These are phyloP conservation scores for Pecoramyces ruminantium DNA, from an alignment of 192 early-diverging fungal species.

Conservation along the genomic window DNA sequence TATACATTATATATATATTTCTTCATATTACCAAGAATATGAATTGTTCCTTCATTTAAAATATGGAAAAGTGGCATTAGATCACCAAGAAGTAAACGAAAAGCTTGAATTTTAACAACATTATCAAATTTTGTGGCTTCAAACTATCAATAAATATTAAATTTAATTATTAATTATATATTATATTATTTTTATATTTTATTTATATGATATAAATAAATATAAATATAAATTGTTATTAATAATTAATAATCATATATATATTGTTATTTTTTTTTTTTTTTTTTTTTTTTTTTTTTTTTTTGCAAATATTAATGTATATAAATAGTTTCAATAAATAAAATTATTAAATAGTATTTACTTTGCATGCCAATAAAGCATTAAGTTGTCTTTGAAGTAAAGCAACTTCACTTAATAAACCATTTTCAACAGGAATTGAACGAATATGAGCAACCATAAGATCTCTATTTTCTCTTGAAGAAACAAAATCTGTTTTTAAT, in stretches of 20 bases:
- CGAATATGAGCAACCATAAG: conserved; percentile 30
- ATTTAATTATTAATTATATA: too few relatives aligned
- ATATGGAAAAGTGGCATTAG: conserved; percentile 53
- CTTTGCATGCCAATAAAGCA: conserved; percentile 49
- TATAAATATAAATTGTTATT: conserved; percentile 47
- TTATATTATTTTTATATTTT: too few relatives aligned
- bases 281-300: too few relatives aligned
- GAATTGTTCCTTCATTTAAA: conserved; percentile 61
- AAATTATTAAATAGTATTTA: conserved; percentile 9
- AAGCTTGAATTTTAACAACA: conserved; percentile 52
- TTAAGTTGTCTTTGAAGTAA: conserved; percentile 50
- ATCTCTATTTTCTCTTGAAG: conserved; percentile 10
- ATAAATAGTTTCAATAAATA: not conserved
- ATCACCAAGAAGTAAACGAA: conserved; percentile 52
- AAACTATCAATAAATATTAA: not conserved
- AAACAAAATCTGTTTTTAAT: conserved; percentile 44
- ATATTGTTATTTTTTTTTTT: too few relatives aligned
- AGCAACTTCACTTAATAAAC: conserved; percentile 38
- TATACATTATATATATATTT: too few relatives aligned
- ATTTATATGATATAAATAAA: too few relatives aligned
- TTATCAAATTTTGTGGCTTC: conserved; percentile 32
- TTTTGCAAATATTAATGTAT: too few relatives aligned
- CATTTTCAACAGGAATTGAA: conserved; percentile 30
- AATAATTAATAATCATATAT: not conserved
- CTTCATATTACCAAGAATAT: conserved; percentile 50